These are phyloP conservation scores for Fusarium subtropicale DNA, from an alignment of 2,329 filamentous ascomycete species.

Conservation along the genomic window DNA sequence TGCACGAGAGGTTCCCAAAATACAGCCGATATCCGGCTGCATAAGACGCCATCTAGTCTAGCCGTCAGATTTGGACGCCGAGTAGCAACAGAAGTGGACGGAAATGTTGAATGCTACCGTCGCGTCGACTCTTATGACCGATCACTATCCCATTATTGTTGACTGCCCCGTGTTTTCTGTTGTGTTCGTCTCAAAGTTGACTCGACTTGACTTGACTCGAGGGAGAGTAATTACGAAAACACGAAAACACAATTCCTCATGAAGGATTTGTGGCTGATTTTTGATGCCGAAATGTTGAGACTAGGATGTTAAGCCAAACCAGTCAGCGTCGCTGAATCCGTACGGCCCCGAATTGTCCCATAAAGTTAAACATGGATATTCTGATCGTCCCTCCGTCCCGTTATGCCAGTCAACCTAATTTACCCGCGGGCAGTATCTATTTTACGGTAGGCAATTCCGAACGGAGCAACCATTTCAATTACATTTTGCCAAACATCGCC, in stretches of 20 bases:
- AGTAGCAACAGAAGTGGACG: constrained; percentile 33
- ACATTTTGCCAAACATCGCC: neutral
- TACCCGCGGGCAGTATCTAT: constrained; percentile 21
- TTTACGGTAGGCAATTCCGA: constrained; percentile 35
- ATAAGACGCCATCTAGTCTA: constrained; percentile 25
- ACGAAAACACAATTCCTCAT: constrained; percentile 18
- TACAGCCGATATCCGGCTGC: constrained; percentile 43
- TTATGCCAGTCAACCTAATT: constrained; percentile 35
- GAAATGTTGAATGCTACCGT: constrained; percentile 21
- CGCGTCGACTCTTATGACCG: constrained; percentile 9
- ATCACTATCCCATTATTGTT: constrained; percentile 1
- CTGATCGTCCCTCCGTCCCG: constrained; percentile 41
- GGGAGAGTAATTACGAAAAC: neutral
- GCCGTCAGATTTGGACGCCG: constrained; percentile 25
- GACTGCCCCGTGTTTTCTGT: constrained; percentile 10
- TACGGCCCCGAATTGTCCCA: constrained; percentile 41
- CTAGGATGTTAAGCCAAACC: constrained; percentile 28
- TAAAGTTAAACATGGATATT: constrained; percentile 39
- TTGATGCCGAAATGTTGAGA: constrained; percentile 14
- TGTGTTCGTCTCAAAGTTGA: constrained; percentile 1
- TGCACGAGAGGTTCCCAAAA: constrained; percentile 36
- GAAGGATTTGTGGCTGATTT: constrained; percentile 35
- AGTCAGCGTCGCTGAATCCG: constrained; percentile 34
- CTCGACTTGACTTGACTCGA: constrained; percentile 7
- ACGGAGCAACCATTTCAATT: constrained; percentile 21